Evolutionary conservation across 1,139 yeast species (phyloP).

Genomic region (Yamadazyma songkhlaensis): DNA sequence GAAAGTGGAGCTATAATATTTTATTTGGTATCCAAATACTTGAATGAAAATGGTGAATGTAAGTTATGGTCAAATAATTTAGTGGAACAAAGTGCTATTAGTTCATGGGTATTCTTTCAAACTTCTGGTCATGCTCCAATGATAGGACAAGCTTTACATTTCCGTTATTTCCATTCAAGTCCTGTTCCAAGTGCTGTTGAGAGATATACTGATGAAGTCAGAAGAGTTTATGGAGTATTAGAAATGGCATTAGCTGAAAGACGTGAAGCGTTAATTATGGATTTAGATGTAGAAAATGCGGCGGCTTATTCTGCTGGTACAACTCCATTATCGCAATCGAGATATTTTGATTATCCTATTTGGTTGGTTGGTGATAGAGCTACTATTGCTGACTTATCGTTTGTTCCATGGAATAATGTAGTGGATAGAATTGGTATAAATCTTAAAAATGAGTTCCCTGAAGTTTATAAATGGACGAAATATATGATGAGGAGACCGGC

Average conservation of each 20-base stretch:
- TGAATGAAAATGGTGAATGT: conserved; percentile 70
- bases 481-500: conserved; percentile 90
- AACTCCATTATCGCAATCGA: conserved; percentile 79
- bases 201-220: conserved; percentile 88
- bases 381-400: conserved; percentile 87
- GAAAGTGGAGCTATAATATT: conserved; percentile 89
- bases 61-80: conserved; percentile 78
- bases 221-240: conserved; percentile 89
- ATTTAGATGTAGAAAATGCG: conserved; percentile 81
- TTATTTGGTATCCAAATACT: conserved; percentile 67
- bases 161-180: conserved; percentile 84
- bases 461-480: conserved; percentile 94
- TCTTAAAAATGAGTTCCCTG: conserved; percentile 85
- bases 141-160: conserved; percentile 97
- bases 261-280: conserved; percentile 88
- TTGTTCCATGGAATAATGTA: conserved; percentile 96
- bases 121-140: conserved; percentile 97
- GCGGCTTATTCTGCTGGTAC: conserved; percentile 89
- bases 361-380: conserved; percentile 93
- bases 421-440: conserved; percentile 91
- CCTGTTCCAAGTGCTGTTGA: conserved; percentile 88
- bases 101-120: conserved; percentile 90
- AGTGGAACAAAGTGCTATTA: conserved; percentile 81
- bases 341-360: conserved; percentile 89
- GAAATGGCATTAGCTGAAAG: conserved; percentile 95